A percentile compares a stretch with the other conserved stretches of the same genome.
These are phyloP conservation scores for Oxytropis ochrocephala DNA, from an alignment of 306 rosid genomes.

Conservation along the genomic window DNA sequence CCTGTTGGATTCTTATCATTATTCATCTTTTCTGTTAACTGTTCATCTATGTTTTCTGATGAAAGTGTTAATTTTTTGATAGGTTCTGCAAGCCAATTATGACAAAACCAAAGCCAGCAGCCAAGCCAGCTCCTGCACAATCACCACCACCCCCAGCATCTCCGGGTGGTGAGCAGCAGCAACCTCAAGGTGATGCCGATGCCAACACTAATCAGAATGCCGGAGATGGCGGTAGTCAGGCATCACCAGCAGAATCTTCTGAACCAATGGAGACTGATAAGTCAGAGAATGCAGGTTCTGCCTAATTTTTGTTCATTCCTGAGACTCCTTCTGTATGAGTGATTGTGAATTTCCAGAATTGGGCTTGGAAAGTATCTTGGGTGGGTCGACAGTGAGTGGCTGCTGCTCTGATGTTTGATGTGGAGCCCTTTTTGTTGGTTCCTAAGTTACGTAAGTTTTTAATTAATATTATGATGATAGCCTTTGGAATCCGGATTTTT, in stretches of 20 bases:
- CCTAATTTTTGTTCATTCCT: constrained; percentile 29
- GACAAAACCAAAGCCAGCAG: constrained; percentile 78
- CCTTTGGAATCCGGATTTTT: constrained; percentile 40
- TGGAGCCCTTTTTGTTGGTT: constrained; percentile 4
- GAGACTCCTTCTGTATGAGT: background rate
- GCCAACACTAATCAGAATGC: constrained; percentile 22
- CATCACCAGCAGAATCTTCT: constrained; percentile 34
- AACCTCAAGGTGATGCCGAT: constrained; percentile 12
- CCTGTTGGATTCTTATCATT: background rate
- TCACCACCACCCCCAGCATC: constrained; percentile 46
- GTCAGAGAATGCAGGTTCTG: constrained; percentile 45
- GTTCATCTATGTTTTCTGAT: background rate
- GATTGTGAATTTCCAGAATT: constrained; percentile 1
- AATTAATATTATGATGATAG: constrained; percentile 13
- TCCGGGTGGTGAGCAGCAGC: constrained; percentile 36
- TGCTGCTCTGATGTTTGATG: constrained; percentile 1
- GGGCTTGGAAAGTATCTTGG: background rate
- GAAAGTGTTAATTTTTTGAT: background rate
- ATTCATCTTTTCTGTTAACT: background rate
- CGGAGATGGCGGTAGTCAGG: constrained; percentile 34
- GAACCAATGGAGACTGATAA: constrained; percentile 86
- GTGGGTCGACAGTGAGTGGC: constrained; percentile 13
- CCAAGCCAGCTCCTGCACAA: constrained; percentile 59
- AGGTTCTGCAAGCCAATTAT: constrained; percentile 83
- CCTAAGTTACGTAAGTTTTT: constrained; percentile 27